Percentiles rank a stretch among this genome's conserved stretches.
phyloP scores from a whole-genome alignment of 176 grass and related monocot species.

The Hsuehochloa calcarea region DNA sequence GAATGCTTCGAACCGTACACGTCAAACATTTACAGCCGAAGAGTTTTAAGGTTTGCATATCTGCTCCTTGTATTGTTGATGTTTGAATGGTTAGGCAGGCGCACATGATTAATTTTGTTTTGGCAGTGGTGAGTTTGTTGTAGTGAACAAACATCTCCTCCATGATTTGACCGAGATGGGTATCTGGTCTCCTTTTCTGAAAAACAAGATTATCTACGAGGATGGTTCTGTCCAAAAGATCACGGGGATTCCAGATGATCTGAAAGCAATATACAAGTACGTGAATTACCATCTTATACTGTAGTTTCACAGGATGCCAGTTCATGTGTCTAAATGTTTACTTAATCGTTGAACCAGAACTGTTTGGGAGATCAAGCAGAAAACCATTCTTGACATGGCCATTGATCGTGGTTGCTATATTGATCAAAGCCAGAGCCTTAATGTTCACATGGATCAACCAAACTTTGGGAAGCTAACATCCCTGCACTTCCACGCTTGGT shows the following conservation, averaged over 20 bases:
- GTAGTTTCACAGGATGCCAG: neutral
- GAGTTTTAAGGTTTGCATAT: slow-evolving; percentile 68
- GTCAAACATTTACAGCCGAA: slow-evolving; percentile 74
- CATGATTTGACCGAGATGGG: slow-evolving; percentile 81
- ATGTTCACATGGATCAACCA: slow-evolving; percentile 81
- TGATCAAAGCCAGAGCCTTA: slow-evolving; percentile 81
- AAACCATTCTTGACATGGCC: slow-evolving; percentile 81
- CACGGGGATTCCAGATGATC: slow-evolving; percentile 57
- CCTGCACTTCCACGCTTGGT: slow-evolving; percentile 80
- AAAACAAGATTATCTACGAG: slow-evolving; percentile 76
- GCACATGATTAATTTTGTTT: slow-evolving; percentile 6
- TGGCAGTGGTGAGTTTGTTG: slow-evolving; percentile 73
- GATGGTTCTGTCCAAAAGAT: slow-evolving; percentile 72
- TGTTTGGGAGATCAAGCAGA: slow-evolving; percentile 90
- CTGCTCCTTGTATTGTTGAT: neutral
- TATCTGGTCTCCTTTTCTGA: slow-evolving; percentile 60
- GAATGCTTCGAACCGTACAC: slow-evolving; percentile 92
- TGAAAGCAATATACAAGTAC: slow-evolving; percentile 78
- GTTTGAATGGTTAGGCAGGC: neutral
- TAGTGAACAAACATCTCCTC: slow-evolving; percentile 84
- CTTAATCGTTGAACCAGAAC: slow-evolving; percentile 46
- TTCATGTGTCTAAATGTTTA: neutral
- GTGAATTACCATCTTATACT: neutral
- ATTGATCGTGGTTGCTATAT: slow-evolving; percentile 75
- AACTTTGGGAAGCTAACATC: slow-evolving; percentile 80